A percentile compares a stretch with the other conserved stretches of the same genome.
Evolutionary conservation across 495 filamentous ascomycete genomes (phyloP).

Genomic region (Letharia lupina): DNA sequence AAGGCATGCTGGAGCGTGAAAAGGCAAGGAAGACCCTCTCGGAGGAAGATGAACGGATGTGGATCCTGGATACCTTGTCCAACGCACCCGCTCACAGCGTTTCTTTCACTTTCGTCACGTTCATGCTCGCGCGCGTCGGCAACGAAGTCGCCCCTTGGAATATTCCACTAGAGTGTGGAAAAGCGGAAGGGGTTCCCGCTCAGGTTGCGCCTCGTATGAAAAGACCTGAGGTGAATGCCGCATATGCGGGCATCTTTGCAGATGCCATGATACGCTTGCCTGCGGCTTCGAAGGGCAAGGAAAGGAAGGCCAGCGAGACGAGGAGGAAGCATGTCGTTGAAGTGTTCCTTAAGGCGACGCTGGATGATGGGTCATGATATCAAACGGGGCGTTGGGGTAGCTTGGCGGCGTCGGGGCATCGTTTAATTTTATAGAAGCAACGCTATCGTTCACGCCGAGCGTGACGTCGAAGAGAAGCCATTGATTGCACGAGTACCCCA

Average conservation of each 20-base stretch:
- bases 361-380: slow-evolving; percentile 1
- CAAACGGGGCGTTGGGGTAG: not conserved
- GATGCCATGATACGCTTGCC: slow-evolving; percentile 20
- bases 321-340: slow-evolving; percentile 20
- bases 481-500: too few relatives aligned
- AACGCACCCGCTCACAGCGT: slow-evolving; percentile 68
- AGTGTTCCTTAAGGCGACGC: slow-evolving; percentile 10
- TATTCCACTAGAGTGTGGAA: not conserved
- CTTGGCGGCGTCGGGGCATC: not conserved
- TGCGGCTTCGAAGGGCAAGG: slow-evolving; percentile 11
- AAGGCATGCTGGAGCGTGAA: slow-evolving; percentile 45
- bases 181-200: not conserved
- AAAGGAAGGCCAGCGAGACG: slow-evolving; percentile 18
- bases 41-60: slow-evolving; percentile 56
- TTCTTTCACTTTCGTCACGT: slow-evolving; percentile 75
- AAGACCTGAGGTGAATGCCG: slow-evolving; percentile 7
- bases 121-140: slow-evolving; percentile 54
- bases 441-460: not conserved
- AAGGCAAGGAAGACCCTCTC: slow-evolving; percentile 39
- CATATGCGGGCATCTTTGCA: slow-evolving; percentile 20
- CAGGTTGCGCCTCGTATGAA: not conserved
- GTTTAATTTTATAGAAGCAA: not conserved
- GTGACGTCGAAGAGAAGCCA: too few relatives aligned
- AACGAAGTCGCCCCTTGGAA: slow-evolving; percentile 30
- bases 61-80: slow-evolving; percentile 65